Evolutionary conservation across 2,329 filamentous ascomycete genomes (phyloP), one percentile per base, ranked within the genome.

Genomic region (Canariomyces notabilis): DNA sequence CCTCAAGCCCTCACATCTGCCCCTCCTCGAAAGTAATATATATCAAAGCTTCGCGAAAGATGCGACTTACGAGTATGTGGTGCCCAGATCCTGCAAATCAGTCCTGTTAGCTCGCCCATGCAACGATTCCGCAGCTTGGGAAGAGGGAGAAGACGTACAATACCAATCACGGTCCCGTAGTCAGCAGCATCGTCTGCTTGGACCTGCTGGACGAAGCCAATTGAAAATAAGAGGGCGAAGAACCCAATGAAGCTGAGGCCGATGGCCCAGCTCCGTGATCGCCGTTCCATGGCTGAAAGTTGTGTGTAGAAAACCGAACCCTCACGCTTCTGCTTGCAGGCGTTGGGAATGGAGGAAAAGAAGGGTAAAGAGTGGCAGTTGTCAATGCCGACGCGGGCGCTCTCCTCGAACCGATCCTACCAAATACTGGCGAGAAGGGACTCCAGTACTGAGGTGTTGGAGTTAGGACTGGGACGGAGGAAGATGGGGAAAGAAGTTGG

Each of bases 91-190:
- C 75, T 79, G 53, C 37, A 41, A 21, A 50, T 35, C 47, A 23
- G 37, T n/a, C 26, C 33, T 16, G 58, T 61, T 57, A 61, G 57
- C 44, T 34, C 40, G 49, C 33, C 44, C n/a, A n/a, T 37, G 16
- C 23, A 15, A 18, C 14, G 35, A 19, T 29, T 15, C 14, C 6
- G 31, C 21, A 20, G 31, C 21, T 29, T 43, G 32, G 23, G 26
- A 48, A 44, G 29, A 20, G 18, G 19, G 36, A 21, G 7, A 39
- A 37, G 12, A 76, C 76, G 67, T 70, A 77, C 89, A 73, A 95
- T 95, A 82, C 89, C 89, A 63, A 95, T 90, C 60, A 95, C 89
- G 62, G 85, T 91, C 67, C 89, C 89, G 70, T 88, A 87, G 64
- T 80, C 84, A 49, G 90, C 83, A 59, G 79, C 76, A 61, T 89